Evolutionary conservation across 2,329 filamentous ascomycete species (phyloP).

Genomic region (Colletotrichum sp.): DNA sequence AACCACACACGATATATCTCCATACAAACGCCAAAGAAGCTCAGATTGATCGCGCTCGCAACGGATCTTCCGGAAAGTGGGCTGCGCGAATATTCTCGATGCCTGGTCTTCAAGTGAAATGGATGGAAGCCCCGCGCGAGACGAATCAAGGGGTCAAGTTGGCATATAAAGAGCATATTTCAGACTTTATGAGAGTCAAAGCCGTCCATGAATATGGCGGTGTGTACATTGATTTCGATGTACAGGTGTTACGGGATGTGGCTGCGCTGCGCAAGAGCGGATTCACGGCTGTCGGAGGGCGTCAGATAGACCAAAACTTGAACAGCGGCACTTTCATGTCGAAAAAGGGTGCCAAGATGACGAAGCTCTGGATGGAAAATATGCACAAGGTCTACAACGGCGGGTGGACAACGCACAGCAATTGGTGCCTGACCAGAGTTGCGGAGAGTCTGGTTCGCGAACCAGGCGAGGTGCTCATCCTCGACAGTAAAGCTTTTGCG

Average conservation of each 20-base stretch:
- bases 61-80: neutral
- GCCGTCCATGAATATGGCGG: conserved; percentile 26
- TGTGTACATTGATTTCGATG: conserved; percentile 29
- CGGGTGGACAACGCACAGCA: conserved; percentile 32
- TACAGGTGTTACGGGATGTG: conserved; percentile 12
- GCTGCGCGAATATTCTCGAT: neutral
- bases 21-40: neutral
- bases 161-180: conserved; percentile 1
- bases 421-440: neutral
- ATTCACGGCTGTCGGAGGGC: neutral
- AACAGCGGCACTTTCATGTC: neutral
- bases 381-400: conserved; percentile 33
- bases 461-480: neutral
- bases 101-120: neutral
- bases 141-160: neutral
- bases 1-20: neutral
- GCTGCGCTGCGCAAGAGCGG: neutral
- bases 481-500: neutral
- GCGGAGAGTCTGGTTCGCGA: neutral
- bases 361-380: conserved; percentile 23
- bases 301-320: neutral
- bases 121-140: neutral
- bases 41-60: neutral
- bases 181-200: conserved; percentile 13
- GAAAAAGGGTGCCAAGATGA: conserved; percentile 20